Conservation (phyloP, 148 eudicot species). For the Rhododendron williamsianum region DNA sequence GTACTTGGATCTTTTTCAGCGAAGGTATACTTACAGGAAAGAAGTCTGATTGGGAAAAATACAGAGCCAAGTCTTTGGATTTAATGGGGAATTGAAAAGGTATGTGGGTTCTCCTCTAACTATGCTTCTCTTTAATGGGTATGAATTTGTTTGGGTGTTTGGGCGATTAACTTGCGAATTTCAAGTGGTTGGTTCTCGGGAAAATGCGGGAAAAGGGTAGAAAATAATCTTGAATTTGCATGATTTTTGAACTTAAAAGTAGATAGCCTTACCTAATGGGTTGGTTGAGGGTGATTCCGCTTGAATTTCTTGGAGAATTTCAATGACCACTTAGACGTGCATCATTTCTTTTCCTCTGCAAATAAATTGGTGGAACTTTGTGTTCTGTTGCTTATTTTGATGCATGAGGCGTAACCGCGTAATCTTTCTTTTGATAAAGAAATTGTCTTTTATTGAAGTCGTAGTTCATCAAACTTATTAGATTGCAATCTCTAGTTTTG, state of each 20-base stretch:
- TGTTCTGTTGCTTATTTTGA: neutral
- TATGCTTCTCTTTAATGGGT: slow-evolving; percentile 11
- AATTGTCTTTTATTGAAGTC: neutral
- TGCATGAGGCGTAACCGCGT: neutral
- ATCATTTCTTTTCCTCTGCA: neutral
- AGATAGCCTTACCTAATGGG: neutral
- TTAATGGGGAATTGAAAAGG: slow-evolving; percentile 3
- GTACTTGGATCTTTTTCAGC: neutral
- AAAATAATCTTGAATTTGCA: neutral
- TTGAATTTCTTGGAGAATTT: neutral
- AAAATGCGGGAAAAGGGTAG: neutral
- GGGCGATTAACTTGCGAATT: neutral
- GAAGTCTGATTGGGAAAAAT: neutral
- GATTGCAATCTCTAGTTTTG: neutral
- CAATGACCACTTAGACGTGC: neutral
- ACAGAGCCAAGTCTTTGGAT: slow-evolving; percentile 2
- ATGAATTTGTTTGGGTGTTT: neutral
- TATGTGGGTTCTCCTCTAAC: neutral
- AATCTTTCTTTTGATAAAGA: neutral
- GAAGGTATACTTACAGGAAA: neutral
- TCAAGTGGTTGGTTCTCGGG: slow-evolving; percentile 1
- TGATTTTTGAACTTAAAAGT: neutral
- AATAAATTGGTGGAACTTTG: neutral
- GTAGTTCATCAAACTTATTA: neutral
- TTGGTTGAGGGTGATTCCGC: neutral